Base-by-base conservation (phyloP, 2,329 filamentous ascomycete genomes). In the Calonectria montana region DNA sequence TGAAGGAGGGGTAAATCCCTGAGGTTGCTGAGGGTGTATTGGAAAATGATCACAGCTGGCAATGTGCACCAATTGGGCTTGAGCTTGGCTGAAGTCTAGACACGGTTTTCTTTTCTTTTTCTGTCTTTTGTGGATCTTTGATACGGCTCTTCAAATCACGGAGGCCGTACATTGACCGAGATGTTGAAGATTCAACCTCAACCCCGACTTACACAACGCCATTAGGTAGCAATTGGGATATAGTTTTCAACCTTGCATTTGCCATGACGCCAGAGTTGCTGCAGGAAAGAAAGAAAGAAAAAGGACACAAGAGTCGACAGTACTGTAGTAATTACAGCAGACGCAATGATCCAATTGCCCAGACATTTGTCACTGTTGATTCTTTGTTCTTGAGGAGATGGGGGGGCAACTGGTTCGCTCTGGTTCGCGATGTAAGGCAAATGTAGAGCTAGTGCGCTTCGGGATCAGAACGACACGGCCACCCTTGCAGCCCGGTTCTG, bases 181-280 rank as follows among this genome's bases (percentile, higher is more conserved):
- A 12, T 31, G 29, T 48, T 39, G 48, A 48, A 10, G 37, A 65
- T 69, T 69, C 45, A 50, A 69, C 50, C 23, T 48, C n/a, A 37
- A 31, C 1, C 23, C 15, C 21, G 62, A 53, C 67, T 65, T 69
- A 53, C 50, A 65, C 67, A 16, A 29, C 50, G 8, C 39, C 41
- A 35, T 71, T 63, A 50, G 69, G 69, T 67, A 64, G 47, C 69
- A 67, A 67, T 71, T 67, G 69, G 69, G 69, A 71, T 39, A 35
- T 29, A 31, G 53, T 31, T 50, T 70, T 65, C 68, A 70, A 70
- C 41, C 31, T 27, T n/a, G 45, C 25, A 21, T 65, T 45, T 39
- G 13, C 29, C 21, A 27, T 43, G 37, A 16, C 27, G 18, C 39
- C 21, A 66, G 23, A 3, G 4, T 47, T 41, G 25, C 48, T 7